Evolutionary conservation across 2,329 filamentous ascomycete genomes (phyloP), one percentile per base, ranked within the genome.

Genomic region (Lasiodiplodia citricola): DNA sequence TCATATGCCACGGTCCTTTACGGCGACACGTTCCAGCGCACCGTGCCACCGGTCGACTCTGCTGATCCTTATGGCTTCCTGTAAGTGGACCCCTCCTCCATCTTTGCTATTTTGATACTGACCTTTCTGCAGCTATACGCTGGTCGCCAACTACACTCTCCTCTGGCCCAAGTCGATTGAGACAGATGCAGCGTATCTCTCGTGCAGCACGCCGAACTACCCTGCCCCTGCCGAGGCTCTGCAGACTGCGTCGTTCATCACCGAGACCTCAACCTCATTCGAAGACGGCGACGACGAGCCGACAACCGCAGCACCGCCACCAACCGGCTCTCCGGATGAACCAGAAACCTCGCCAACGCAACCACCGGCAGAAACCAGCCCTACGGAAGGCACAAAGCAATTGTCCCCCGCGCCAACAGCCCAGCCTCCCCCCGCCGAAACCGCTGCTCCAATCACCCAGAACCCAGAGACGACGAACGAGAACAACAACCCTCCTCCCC

Each of bases 101-200:
- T 23, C 16, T 23, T 6, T 41, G 2, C 3, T 13, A 35, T 37
- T 1, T 2, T 16, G 25, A n/a, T 5, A 8, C 55, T 37, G 5
- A 57, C 31, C 1, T 7, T 38, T 35, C 13, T 23, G 10, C 38
- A 57, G 55, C 8, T 57, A 62, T 14, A 62, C 58, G 11, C 8
- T 62, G 58, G 38, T 50, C 2, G 31, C 50, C 2, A 44, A 35
- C 37, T 25, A 21, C 8, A 51, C 41, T 2, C 18, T 21, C 10
- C 25, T 62, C 14, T 62, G 58, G 58, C 58, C 58, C 18, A 62
- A 44, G 14, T 62, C 58, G 41, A 62, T 62, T 4, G 58, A 62
- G 13, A 51, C 58, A 25, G 58, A 62, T 13, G 58, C 25, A 10
- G 58, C 58, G 14, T 62, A n/a, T 41, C 41, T 62, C n/a, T 62